These are phyloP conservation scores for Calonectria leucothoes DNA, from an alignment of 2,329 filamentous ascomycete species.

Conservation along the genomic window DNA sequence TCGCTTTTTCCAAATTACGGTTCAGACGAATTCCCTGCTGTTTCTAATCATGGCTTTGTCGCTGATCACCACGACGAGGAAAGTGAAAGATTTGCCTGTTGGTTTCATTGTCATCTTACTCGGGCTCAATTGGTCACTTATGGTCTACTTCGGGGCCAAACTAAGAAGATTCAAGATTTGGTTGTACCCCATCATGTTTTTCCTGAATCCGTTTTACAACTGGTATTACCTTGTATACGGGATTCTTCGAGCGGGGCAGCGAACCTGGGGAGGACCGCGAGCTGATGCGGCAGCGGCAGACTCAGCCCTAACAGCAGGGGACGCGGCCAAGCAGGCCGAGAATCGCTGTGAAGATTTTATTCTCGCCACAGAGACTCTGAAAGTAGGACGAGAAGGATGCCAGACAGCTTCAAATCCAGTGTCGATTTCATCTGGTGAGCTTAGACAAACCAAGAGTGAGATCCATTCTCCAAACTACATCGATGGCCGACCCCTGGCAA, in stretches of 20 bases:
- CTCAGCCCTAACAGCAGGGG: conserved; percentile 77
- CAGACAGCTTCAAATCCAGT: conserved; percentile 45
- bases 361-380: conserved; percentile 88
- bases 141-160: conserved; percentile 94
- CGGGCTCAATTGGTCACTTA: conserved; percentile 92
- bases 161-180: conserved; percentile 92
- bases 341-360: conserved; percentile 88
- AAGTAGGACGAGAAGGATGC: conserved; percentile 65
- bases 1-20: conserved; percentile 95
- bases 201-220: conserved; percentile 96
- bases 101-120: conserved; percentile 95
- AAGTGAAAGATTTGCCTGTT: conserved; percentile 82
- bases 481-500: conserved; percentile 82
- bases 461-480: conserved; percentile 80
- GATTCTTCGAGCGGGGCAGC: conserved; percentile 92
- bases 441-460: conserved; percentile 64
- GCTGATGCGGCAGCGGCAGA: conserved; percentile 89
- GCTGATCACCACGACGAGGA: conserved; percentile 85
- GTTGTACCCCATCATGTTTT: conserved; percentile 95
- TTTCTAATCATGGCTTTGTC: conserved; percentile 96
- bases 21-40: conserved; percentile 90
- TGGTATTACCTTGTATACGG: conserved; percentile 99
- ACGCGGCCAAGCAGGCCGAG: conserved; percentile 86
- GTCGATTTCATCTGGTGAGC: conserved; percentile 44
- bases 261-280: conserved; percentile 95